Evolutionary conservation across 2,329 filamentous ascomycete species (phyloP), one percentile per base, ranked within the genome.

Genomic region (Endoconidiophora polonica): DNA sequence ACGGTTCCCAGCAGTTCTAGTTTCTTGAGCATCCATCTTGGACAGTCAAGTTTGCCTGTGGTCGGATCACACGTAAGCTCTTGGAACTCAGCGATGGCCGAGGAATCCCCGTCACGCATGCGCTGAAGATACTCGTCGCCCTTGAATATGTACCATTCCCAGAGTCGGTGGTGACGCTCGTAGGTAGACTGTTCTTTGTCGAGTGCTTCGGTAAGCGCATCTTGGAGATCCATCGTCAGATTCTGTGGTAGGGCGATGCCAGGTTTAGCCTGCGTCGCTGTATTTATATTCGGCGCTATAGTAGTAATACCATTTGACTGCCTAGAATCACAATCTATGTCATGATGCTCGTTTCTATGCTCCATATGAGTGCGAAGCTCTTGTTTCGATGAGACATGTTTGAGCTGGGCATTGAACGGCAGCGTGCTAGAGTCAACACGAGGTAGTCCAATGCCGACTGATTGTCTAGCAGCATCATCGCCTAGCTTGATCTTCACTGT

Each of bases 211-310:
- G 48, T 37, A 10, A 52, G 16, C 2, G 40, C 45, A 24, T 37
- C 41, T 18, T 46, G 39, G 10, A 52, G 43, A 40, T 52, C 50
- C 45, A 49, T 49, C 2, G 50, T 52, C 23, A 52, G 33, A 37
- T 52, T 38, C 5, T 38, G 46, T 4, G 46, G 46, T n/a, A 52
- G 29, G 29, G 29, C 29, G 6, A 9, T 33, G 12, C 12, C 29
- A 6, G 44, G 44, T 18, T 36, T 24, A 3, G 23, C 3, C 39
- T 24, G 46, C 24, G 26, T 2, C 18, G 20, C 22, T 12, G 20
- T 23, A 16, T 41, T 41, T 22, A 9, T 33, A 12, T 7, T 12
- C 7, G 29, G 9, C 29, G 29, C 9, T 12, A 33, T 33, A 12
- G 29, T 33, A 33, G 29, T 12, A 18, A 18, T 18, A 33, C 2